Evolutionary conservation across 2,329 filamentous ascomycete genomes (phyloP).

Genomic region (Xylariales sp.): DNA sequence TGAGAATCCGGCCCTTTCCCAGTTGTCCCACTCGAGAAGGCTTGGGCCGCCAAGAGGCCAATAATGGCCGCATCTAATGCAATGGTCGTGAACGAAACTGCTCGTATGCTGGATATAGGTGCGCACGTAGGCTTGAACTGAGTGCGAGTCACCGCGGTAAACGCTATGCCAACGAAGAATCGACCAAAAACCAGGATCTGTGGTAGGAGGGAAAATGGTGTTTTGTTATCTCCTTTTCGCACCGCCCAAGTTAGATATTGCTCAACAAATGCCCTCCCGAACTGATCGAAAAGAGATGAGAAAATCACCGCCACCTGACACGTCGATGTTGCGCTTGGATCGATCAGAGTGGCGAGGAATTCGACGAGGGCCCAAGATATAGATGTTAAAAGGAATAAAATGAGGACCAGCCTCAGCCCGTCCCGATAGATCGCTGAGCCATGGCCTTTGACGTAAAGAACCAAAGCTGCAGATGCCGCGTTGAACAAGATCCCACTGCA

Average conservation of each 20-base stretch:
- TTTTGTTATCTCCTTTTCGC: constrained; percentile 54
- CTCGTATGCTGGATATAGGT: constrained; percentile 57
- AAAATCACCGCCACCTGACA: constrained; percentile 66
- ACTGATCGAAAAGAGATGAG: constrained; percentile 66
- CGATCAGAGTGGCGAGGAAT: constrained; percentile 63
- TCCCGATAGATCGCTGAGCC: constrained; percentile 63
- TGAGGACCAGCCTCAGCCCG: constrained; percentile 73
- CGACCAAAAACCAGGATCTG: constrained; percentile 61
- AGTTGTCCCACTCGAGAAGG: constrained; percentile 54
- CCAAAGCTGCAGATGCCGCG: constrained; percentile 61
- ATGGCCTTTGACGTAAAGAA: constrained; percentile 60
- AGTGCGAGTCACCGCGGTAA: constrained; percentile 65
- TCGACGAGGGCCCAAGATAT: constrained; percentile 65
- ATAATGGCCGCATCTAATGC: constrained; percentile 60
- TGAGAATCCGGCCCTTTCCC: constrained; percentile 42
- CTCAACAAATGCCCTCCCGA: constrained; percentile 64
- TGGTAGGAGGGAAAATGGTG: constrained; percentile 54
- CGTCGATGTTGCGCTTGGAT: constrained; percentile 54
- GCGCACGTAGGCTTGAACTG: constrained; percentile 65
- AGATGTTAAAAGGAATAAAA: constrained; percentile 62
- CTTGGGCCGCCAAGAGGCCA: constrained; percentile 55
- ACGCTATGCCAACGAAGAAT: constrained; percentile 64
- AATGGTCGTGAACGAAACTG: constrained; percentile 59
- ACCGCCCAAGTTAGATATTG: constrained; percentile 66
- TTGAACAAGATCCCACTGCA: constrained; percentile 65